Evolutionary conservation across 371 early-diverging fungal species (phyloP).

Genomic region (Actinomortierella ambigua): DNA sequence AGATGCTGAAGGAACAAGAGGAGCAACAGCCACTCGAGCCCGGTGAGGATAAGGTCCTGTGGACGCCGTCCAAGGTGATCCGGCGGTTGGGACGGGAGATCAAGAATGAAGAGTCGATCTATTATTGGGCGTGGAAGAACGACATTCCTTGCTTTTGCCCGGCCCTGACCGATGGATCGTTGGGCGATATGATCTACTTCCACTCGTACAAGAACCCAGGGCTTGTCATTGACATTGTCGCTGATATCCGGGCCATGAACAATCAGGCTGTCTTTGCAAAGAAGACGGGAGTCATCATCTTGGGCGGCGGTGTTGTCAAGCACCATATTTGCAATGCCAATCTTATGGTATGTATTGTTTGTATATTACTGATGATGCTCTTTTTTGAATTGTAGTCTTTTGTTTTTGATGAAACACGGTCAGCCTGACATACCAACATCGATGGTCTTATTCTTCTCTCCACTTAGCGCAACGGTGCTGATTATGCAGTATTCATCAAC

Average conservation of each 20-base stretch:
- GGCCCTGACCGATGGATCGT: conserved; percentile 98
- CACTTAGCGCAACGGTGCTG: conserved; percentile 94
- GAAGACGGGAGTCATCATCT: conserved; percentile 97
- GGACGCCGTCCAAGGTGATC: conserved; percentile 97
- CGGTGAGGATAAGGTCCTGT: conserved; percentile 46
- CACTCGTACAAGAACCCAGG: conserved; percentile 96
- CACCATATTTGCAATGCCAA: conserved; percentile 99
- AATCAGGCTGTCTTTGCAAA: conserved; percentile 92
- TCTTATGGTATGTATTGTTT: conserved; percentile 76
- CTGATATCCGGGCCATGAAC: conserved; percentile 96
- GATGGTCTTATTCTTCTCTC: neutral
- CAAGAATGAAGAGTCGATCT: conserved; percentile 91
- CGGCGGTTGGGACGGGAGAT: conserved; percentile 96
- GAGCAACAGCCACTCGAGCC: conserved; percentile 32
- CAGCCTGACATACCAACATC: neutral
- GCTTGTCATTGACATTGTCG: conserved; percentile 94
- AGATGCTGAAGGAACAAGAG: conserved; percentile 91
- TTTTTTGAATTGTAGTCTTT: neutral
- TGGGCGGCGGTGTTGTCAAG: conserved; percentile 99
- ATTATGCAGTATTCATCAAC: conserved; percentile 98
- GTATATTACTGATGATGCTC: neutral
- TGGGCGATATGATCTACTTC: conserved; percentile 99
- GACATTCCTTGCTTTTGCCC: conserved; percentile 99
- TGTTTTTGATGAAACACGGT: neutral
- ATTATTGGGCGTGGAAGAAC: conserved; percentile 98